Evolutionary conservation across 2,329 filamentous ascomycete genomes (phyloP).

Genomic region (Penicillium sp.): DNA sequence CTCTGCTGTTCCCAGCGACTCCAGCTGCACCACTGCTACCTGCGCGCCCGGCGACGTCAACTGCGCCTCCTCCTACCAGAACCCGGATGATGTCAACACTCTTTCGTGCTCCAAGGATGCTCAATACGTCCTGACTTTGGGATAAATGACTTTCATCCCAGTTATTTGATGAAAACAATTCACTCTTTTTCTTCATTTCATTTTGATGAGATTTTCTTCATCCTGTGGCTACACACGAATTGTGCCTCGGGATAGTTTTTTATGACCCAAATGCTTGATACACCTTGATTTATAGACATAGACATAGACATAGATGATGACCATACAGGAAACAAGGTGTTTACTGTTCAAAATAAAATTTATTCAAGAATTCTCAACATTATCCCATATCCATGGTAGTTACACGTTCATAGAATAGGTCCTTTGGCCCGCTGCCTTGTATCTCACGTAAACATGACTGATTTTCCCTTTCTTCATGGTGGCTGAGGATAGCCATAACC

Average conservation of each 20-base stretch:
- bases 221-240: background rate
- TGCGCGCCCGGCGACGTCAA: constrained; percentile 37
- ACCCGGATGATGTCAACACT: constrained; percentile 40
- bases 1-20: constrained; percentile 33
- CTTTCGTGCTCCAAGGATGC: constrained; percentile 34
- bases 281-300: background rate
- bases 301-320: background rate
- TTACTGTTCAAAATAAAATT: background rate
- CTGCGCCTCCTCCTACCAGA: constrained; percentile 41
- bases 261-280: constrained; percentile 1
- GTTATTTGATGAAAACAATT: constrained; percentile 1
- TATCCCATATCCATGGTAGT: background rate
- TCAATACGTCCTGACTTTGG: constrained; percentile 38
- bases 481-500: too few relatives aligned
- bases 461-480: too few relatives aligned
- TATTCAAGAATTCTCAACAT: background rate
- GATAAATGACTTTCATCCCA: constrained; percentile 18
- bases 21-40: constrained; percentile 32
- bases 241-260: background rate
- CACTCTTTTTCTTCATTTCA: background rate
- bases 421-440: too few relatives aligned
- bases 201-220: background rate
- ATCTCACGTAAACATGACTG: too few relatives aligned
- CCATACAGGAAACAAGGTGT: background rate
- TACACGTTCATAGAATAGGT: too few relatives aligned